Conservation (phyloP, 441 rosid genomes). For the Populus hybrid region DNA sequence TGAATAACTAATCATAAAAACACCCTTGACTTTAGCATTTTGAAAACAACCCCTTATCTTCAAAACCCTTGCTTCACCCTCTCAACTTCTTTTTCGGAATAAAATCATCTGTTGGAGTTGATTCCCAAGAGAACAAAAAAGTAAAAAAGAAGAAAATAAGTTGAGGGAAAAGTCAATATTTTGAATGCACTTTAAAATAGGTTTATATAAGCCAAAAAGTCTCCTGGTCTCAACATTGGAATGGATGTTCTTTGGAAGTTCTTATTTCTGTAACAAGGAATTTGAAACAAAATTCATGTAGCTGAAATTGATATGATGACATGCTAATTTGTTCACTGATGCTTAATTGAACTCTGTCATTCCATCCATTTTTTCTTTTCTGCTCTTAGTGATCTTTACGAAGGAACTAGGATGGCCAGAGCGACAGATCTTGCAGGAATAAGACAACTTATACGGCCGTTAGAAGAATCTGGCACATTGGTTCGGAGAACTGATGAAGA, state of each 20-base stretch:
- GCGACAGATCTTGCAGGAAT: constrained; percentile 68
- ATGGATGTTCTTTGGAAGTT: neutral
- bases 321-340: neutral
- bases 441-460: constrained; percentile 59
- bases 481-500: constrained; percentile 70
- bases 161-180: no score
- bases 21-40: no score
- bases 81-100: no score
- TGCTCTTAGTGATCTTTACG: constrained; percentile 67
- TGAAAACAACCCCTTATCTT: no score
- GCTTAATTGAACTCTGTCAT: constrained; percentile 2
- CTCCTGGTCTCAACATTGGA: neutral
- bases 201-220: neutral
- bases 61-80: no score
- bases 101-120: no score
- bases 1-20: no score
- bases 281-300: neutral
- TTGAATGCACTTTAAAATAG: neutral
- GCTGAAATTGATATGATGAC: neutral
- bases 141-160: no score
- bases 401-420: constrained; percentile 79
- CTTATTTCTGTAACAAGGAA: neutral
- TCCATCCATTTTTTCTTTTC: neutral
- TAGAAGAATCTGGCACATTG: constrained; percentile 69
- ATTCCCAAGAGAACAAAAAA: no score